A percentile compares a stretch with the other conserved stretches of the same genome.
Conservation (phyloP, 1,284 basidiomycete species). For the Moniliella sp. region DNA sequence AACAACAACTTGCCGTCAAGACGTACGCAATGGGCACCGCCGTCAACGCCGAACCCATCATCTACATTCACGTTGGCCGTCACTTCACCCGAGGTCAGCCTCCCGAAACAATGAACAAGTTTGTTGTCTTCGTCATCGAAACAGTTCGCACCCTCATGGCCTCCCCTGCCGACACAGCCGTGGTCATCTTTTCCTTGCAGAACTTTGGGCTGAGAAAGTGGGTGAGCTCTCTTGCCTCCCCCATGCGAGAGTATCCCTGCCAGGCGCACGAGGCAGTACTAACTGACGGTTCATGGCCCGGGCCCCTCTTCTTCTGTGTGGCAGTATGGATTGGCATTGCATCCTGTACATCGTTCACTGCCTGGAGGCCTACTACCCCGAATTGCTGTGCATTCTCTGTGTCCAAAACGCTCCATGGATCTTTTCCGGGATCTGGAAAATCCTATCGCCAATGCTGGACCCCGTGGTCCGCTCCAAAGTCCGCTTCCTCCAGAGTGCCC, state of each 20-base stretch:
- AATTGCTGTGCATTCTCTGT: slow-evolving; percentile 31
- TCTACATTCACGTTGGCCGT: slow-evolving; percentile 25
- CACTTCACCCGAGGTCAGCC: slow-evolving; percentile 26
- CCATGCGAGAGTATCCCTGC: slow-evolving; percentile 12
- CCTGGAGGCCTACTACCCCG: slow-evolving; percentile 31
- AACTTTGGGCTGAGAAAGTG: slow-evolving; percentile 31
- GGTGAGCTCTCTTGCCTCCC: slow-evolving; percentile 33
- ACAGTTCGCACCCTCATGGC: slow-evolving; percentile 29
- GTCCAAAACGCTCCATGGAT: slow-evolving; percentile 32
- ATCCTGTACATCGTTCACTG: slow-evolving; percentile 32
- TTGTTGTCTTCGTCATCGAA: slow-evolving; percentile 32
- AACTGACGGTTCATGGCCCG: no score
- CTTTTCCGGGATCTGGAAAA: slow-evolving; percentile 33
- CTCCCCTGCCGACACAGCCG: slow-evolving; percentile 25
- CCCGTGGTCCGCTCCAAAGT: slow-evolving; percentile 20
- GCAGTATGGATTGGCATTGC: slow-evolving; percentile 34
- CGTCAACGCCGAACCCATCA: slow-evolving; percentile 1
- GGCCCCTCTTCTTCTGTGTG: no score
- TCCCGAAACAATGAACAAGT: slow-evolving; percentile 33
- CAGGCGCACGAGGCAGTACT: no score
- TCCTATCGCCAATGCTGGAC: slow-evolving; percentile 13
- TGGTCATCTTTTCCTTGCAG: slow-evolving; percentile 29
- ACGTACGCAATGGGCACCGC: slow-evolving; percentile 5
- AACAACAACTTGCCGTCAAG: slow-evolving; percentile 32
- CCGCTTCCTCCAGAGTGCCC: slow-evolving; percentile 18